Evolutionary conservation across 345 rosid genomes (phyloP), one percentile per base, ranked within the genome.

Genomic region (Anacardium occidentale): DNA sequence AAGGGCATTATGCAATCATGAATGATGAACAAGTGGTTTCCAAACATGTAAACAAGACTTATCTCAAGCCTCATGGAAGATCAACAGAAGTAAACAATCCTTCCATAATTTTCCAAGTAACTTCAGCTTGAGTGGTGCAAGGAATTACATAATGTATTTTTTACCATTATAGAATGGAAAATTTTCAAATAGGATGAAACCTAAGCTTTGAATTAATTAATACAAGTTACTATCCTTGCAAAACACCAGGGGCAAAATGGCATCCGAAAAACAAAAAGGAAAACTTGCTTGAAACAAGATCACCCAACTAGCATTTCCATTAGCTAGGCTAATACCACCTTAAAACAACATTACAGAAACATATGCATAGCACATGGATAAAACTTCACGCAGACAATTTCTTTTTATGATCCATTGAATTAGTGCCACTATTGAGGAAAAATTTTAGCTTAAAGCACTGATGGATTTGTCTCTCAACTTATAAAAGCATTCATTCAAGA

Each of bases 401-500:
- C 22, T 64, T 37, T 37, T 37, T 13, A 44, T 17, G 47, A 64
- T 26, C 53, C 17, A 24, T 22, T 3, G 6, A 42, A 44, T 13
- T 52, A 15, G 20, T 14, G 15, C 37, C 72, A 69, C 7, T 40
- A 69, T 7, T 18, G 55, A 53, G 7, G 1, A 55, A 24, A 9
- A 17, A 45, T 29, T 18, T 5, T 3, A 44, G 20, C n/a, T 34
- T 20, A 54, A 53, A 57, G 7, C 51, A 56, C 44, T 56, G 10
- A 24, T 25, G 40, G 14, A 47, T 22, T 24, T 56, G 21, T 57
- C 21, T 1, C 7, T 52, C n/a, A 24, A 58, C 18, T n/a, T n/a
- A 69, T 55, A 68, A 29, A 50, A 57, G 54, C 8, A 57, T 18
- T 44, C 54, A 22, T 15, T 45, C 55, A 56, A 58, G 54, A 56